Conservation (phyloP, 2,329 filamentous ascomycete species). For the Paracoccidioides brasiliensis region DNA sequence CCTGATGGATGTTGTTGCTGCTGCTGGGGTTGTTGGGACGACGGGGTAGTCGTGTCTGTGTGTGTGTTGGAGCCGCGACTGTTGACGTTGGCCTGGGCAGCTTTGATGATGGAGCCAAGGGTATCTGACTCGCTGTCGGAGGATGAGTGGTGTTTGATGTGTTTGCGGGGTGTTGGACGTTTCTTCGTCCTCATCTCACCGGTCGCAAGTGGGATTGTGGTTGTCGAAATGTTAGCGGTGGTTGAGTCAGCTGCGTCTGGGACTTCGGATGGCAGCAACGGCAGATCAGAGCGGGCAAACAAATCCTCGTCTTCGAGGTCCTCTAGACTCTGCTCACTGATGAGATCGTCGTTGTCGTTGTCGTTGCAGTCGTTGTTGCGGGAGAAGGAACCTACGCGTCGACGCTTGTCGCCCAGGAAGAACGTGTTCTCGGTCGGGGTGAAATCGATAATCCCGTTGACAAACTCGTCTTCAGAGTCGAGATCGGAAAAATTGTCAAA, state of each 20-base stretch:
- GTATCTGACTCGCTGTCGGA: slow-evolving; percentile 21
- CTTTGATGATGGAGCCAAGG: slow-evolving; percentile 15
- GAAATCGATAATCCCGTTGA: slow-evolving; percentile 60
- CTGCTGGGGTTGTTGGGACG: slow-evolving; percentile 17
- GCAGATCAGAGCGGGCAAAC: slow-evolving; percentile 48
- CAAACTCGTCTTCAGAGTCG: slow-evolving; percentile 82
- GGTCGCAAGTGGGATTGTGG: slow-evolving; percentile 2
- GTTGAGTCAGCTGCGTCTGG: slow-evolving; percentile 40
- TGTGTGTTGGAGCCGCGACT: slow-evolving; percentile 31
- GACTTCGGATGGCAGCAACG: slow-evolving; percentile 44
- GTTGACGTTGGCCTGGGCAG: slow-evolving; percentile 21
- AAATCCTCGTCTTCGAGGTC: slow-evolving; percentile 57
- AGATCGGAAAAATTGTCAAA: slow-evolving; percentile 84
- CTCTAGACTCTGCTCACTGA: slow-evolving; percentile 63
- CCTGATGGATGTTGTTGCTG: slow-evolving; percentile 20
- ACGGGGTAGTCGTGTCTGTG: slow-evolving; percentile 21
- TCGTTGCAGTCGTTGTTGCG: slow-evolving; percentile 52
- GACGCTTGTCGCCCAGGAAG: slow-evolving; percentile 53
- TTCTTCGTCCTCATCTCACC: slow-evolving; percentile 38
- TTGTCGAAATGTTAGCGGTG: slow-evolving; percentile 23
- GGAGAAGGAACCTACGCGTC: slow-evolving; percentile 56
- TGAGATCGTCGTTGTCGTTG: slow-evolving; percentile 58
- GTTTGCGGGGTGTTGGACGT: slow-evolving; percentile 27
- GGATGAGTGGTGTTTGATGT: slow-evolving; percentile 18
- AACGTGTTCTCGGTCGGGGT: slow-evolving; percentile 44